A percentile compares a stretch with the other conserved stretches of the same genome.
Conservation (phyloP, 345 rosid species). For the Arabis hirsuta region DNA sequence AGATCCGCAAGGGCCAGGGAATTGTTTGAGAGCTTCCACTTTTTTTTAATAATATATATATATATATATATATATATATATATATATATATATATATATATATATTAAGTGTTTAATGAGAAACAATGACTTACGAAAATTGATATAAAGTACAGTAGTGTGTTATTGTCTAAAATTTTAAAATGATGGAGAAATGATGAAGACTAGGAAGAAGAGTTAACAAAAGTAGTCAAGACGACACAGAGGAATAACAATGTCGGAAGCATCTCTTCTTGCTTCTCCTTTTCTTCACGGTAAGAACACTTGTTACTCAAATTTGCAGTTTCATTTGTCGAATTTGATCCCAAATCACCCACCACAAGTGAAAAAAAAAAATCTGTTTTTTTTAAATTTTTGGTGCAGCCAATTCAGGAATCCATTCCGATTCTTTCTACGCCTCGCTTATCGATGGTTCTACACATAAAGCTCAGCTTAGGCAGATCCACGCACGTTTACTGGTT, state of each 20-base stretch:
- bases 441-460: constrained; percentile 53
- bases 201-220: constrained; percentile 5
- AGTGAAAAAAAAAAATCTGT: neutral
- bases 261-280: constrained; percentile 40
- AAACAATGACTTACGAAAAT: neutral
- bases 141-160: neutral
- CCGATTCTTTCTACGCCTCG: constrained; percentile 49
- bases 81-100: no score
- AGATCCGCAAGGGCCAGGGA: no score
- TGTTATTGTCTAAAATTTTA: neutral
- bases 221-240: constrained; percentile 12
- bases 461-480: constrained; percentile 50
- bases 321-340: neutral
- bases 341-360: neutral
- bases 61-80: no score
- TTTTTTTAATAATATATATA: no score
- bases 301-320: constrained; percentile 12
- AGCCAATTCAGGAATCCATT: constrained; percentile 41
- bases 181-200: constrained; percentile 13
- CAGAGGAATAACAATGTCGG: constrained; percentile 28
- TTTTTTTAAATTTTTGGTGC: neutral
- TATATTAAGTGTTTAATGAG: no score
- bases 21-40: no score
- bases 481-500: constrained; percentile 54
- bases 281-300: constrained; percentile 40